phyloP scores from a whole-genome alignment of 345 rosid genomes.

The Firmiana major region DNA sequence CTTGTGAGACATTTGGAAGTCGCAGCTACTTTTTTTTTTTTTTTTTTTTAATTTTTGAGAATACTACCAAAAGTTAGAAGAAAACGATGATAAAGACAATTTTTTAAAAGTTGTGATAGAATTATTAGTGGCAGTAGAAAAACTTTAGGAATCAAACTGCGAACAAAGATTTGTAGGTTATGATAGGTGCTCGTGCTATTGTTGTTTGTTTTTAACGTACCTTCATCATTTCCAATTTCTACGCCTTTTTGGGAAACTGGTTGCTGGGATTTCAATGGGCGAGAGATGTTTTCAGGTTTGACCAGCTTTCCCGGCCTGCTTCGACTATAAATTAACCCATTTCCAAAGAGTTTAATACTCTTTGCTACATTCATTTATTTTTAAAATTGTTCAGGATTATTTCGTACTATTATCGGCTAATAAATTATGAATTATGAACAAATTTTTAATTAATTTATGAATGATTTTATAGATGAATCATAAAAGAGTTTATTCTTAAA shows the following conservation, averaged over 20 bases:
- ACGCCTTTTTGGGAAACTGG: not conserved
- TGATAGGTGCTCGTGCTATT: not conserved
- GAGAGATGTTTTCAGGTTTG: not conserved
- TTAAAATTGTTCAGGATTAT: no score
- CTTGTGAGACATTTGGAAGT: slow-evolving; percentile 6
- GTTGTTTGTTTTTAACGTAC: not conserved
- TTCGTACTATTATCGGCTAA: no score
- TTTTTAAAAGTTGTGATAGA: not conserved
- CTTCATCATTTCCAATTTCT: not conserved
- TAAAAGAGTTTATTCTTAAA: no score
- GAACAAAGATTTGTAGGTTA: not conserved
- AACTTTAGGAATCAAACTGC: not conserved
- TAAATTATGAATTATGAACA: no score
- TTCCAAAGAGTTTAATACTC: no score
- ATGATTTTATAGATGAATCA: no score
- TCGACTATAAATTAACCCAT: no score
- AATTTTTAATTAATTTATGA: no score
- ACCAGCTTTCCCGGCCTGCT: no score
- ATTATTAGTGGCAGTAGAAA: not conserved
- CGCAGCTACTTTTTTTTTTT: not conserved
- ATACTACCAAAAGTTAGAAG: not conserved
- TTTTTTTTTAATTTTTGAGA: not conserved
- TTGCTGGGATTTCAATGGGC: not conserved
- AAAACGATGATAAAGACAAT: not conserved
- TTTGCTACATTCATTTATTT: no score